These are phyloP conservation scores for Powellomyces hirtus DNA, from an alignment of 192 early-diverging fungal genomes.

Conservation along the genomic window DNA sequence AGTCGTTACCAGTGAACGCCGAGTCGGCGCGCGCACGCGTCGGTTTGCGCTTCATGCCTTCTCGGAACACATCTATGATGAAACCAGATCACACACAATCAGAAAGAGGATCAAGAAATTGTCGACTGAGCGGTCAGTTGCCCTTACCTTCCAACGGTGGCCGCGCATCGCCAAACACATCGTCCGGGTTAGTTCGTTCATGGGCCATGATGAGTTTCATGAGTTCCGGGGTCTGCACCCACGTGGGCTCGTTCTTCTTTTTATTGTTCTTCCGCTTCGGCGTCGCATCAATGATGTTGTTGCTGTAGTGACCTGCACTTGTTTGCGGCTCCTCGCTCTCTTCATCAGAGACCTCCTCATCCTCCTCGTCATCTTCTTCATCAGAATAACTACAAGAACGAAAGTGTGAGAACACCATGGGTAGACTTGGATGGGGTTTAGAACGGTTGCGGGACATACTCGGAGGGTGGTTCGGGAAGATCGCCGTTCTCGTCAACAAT, in stretches of 20 bases:
- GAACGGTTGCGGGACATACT: constrained; percentile 14
- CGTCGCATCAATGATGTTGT: too few relatives aligned
- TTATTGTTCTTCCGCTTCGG: neutral
- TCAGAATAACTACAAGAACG: constrained; percentile 6
- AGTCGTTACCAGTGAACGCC: constrained; percentile 12
- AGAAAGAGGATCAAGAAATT: too few relatives aligned
- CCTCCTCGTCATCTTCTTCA: neutral
- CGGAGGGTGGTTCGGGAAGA: constrained; percentile 17
- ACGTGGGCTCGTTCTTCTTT: constrained; percentile 5
- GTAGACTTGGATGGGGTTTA: too few relatives aligned
- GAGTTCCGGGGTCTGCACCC: constrained; percentile 22
- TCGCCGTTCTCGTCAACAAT: constrained; percentile 28
- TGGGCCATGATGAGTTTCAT: constrained; percentile 4
- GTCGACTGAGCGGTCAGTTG: neutral
- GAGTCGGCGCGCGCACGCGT: constrained; percentile 5
- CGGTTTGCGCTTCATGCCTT: constrained; percentile 14
- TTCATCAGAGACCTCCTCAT: neutral
- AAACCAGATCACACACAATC: neutral
- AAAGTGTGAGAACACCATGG: too few relatives aligned
- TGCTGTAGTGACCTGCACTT: too few relatives aligned
- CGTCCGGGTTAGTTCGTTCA: constrained; percentile 18
- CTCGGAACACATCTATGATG: constrained; percentile 24
- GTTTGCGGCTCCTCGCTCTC: too few relatives aligned
- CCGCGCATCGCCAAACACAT: constrained; percentile 16
- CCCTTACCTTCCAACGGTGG: constrained; percentile 20